These are phyloP conservation scores for Pseudoturritis turrita DNA, from an alignment of 345 rosid genomes.

Conservation along the genomic window DNA sequence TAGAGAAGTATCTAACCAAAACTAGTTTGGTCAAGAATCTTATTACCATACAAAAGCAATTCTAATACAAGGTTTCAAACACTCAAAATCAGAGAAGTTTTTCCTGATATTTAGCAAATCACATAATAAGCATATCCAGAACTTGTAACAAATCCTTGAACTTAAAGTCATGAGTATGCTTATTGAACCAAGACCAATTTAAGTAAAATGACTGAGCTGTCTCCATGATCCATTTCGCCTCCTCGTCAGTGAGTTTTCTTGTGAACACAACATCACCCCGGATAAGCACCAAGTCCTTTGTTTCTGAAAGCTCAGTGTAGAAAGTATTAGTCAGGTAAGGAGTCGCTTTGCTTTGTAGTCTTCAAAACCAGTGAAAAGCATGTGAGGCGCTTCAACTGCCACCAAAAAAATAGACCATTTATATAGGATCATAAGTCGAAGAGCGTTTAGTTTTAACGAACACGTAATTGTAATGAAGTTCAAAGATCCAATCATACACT, in stretches of 20 bases:
- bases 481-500: background rate
- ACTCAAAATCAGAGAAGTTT: background rate
- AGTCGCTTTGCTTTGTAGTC: slow-evolving; percentile 93
- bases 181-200: slow-evolving; percentile 86
- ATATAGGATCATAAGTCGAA: background rate
- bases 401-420: slow-evolving; percentile 4
- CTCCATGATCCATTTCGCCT: slow-evolving; percentile 93
- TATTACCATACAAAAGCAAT: slow-evolving; percentile 13
- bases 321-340: slow-evolving; percentile 65
- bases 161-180: slow-evolving; percentile 68
- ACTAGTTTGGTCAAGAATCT: background rate
- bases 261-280: slow-evolving; percentile 86
- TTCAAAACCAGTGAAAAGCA: slow-evolving; percentile 89
- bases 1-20: background rate
- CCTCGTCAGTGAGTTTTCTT: slow-evolving; percentile 79
- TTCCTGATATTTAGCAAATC: slow-evolving; percentile 18
- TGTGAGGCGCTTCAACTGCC: slow-evolving; percentile 91
- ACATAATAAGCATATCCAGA: slow-evolving; percentile 68
- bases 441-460: background rate
- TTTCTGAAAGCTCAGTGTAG: slow-evolving; percentile 80
- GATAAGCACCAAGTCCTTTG: slow-evolving; percentile 75
- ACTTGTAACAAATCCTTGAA: slow-evolving; percentile 83
- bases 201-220: slow-evolving; percentile 80
- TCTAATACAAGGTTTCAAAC: no score
- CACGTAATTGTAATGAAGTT: background rate